Evolutionary conservation across 495 filamentous ascomycete species (phyloP).

Genomic region (Xylaria longipes): DNA sequence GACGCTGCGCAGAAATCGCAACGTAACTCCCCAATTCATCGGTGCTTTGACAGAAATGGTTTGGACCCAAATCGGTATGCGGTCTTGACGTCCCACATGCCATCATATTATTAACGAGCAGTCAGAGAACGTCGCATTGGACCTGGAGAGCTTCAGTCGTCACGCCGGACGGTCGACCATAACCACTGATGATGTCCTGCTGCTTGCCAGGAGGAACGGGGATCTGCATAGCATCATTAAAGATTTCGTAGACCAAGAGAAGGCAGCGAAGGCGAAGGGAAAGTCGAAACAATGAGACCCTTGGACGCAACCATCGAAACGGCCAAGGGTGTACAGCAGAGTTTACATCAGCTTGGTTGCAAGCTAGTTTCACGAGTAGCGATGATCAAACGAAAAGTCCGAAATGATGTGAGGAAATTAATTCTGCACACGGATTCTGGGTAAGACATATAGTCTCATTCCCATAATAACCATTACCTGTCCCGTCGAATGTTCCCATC

Average conservation of each 20-base stretch:
- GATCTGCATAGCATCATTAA: slow-evolving; percentile 77
- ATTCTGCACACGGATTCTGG: background rate
- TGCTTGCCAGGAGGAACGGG: slow-evolving; percentile 85
- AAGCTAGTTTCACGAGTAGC: background rate
- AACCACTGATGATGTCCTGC: slow-evolving; percentile 83
- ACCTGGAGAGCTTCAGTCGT: slow-evolving; percentile 83
- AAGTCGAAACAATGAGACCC: slow-evolving; percentile 41
- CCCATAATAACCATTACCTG: background rate
- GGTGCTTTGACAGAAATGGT: slow-evolving; percentile 89
- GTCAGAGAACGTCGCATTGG: slow-evolving; percentile 73
- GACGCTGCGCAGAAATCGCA: slow-evolving; percentile 73
- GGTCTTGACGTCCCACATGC: slow-evolving; percentile 25
- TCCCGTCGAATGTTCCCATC: background rate
- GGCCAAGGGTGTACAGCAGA: background rate
- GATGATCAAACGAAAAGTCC: background rate
- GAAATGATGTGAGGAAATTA: background rate
- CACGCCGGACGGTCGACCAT: slow-evolving; percentile 87
- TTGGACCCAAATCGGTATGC: slow-evolving; percentile 83
- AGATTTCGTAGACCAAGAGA: slow-evolving; percentile 67
- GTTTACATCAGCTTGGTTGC: background rate
- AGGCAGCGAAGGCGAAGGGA: slow-evolving; percentile 47
- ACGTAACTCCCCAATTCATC: slow-evolving; percentile 95
- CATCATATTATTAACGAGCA: background rate
- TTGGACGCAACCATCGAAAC: background rate
- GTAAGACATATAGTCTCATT: background rate